Evolutionary conservation across 1,284 basidiomycete genomes (phyloP), one percentile per base, ranked within the genome.

Genomic region (Marasmius oreades): DNA sequence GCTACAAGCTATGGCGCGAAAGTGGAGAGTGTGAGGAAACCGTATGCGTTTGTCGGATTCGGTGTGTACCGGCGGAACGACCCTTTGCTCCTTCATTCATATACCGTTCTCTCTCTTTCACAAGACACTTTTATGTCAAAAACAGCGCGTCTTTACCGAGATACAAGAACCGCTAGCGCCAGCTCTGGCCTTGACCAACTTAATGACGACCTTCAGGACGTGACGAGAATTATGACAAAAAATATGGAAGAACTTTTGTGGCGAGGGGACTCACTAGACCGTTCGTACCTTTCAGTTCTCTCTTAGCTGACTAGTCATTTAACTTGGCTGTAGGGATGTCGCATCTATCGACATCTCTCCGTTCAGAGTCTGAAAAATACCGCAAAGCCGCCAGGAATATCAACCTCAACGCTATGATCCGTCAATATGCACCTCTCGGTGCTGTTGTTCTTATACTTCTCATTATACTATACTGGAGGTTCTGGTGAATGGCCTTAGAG

Each of bases 141-240:
- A 70, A 99, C 96, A 3, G 93, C 95, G 11, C 85, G 96, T 53
- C 77, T 98, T 48, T 99, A 99, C 73, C 86, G 88, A 61, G 96
- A 99, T 70, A 93, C 95, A 44, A 84, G 96, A 58, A 92, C 92
- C 43, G 93, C 93, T 12, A 86, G 78, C 66, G 84, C 88, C 20
- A 80, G 77, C 24, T 86, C 85, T 20, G 84, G 86, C 59, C 71
- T 99, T 54, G 94, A 95, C 70, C 88, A 83, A 70, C 79, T 99
- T 50, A 98, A 98, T 69, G 94, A 95, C 67, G 96, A 99, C 64
- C 76, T 99, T 53, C 93, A 96, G 68, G 96, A 99, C 66, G 96
- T 99, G 57, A 98, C 96, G 51, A 80, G 93, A 64, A 98, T 99
- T 74, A 99, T 99, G 97, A 98, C 96, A n/a, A 99, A 99, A 78